A percentile compares a stretch with the other conserved stretches of the same genome.
Conservation (phyloP, 1,284 basidiomycete species). For the Ganoderma lingzhi region DNA sequence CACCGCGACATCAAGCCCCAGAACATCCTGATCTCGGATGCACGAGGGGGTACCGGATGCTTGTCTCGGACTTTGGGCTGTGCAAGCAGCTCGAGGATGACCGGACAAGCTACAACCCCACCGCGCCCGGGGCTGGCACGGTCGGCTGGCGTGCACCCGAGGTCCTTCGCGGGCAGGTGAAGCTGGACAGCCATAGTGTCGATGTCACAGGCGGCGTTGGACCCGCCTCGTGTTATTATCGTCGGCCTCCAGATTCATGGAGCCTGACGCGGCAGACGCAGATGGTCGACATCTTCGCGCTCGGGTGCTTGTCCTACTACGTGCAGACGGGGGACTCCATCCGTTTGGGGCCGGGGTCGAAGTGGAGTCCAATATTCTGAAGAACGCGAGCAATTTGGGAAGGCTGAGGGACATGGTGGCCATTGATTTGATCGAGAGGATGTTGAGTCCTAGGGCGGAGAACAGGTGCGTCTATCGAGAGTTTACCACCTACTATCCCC, state of each 20-base stretch:
- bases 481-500: neutral
- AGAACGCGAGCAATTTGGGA: conserved; percentile 75
- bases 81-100: conserved; percentile 93
- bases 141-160: conserved; percentile 96
- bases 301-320: conserved; percentile 95
- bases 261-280: conserved; percentile 83
- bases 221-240: conserved; percentile 14
- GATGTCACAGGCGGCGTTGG: no score
- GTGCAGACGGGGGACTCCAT: conserved; percentile 89
- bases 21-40: conserved; percentile 92
- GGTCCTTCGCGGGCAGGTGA: conserved; percentile 90
- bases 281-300: conserved; percentile 92
- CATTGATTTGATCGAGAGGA: conserved; percentile 75
- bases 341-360: conserved; percentile 93
- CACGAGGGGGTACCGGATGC: conserved; percentile 83
- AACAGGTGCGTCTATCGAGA: conserved; percentile 62
- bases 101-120: conserved; percentile 91
- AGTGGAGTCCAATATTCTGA: conserved; percentile 91
- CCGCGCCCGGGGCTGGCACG: conserved; percentile 86
- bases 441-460: conserved; percentile 82
- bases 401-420: conserved; percentile 88
- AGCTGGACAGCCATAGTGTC: no score
- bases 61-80: conserved; percentile 95
- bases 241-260: conserved; percentile 46
- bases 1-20: conserved; percentile 99